Evolutionary conservation across 1,284 basidiomycete species (phyloP).

Genomic region (Ustilago curta): DNA sequence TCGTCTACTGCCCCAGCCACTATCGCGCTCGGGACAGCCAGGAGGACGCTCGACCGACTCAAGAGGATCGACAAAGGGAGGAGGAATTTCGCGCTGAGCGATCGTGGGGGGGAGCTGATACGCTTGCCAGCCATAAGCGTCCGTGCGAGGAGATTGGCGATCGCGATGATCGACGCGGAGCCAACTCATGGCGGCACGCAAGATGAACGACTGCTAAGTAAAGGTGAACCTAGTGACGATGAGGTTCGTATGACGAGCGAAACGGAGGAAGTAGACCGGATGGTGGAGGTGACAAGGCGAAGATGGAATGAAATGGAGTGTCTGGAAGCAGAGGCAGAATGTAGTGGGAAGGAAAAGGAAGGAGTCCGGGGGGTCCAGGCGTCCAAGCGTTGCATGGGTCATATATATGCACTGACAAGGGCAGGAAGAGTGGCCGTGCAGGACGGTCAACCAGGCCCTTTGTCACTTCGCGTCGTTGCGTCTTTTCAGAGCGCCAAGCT

Average conservation of each 20-base stretch:
- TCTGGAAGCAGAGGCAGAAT: not conserved
- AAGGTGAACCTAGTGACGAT: not conserved
- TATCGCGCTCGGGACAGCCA: conserved; percentile 8
- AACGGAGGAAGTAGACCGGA: not conserved
- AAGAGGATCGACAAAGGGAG: not conserved
- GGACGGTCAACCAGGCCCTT: not conserved
- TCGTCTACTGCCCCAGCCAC: conserved; percentile 9
- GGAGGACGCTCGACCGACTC: conserved; percentile 1
- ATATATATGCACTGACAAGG: too few species aligned
- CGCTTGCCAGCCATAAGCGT: not conserved
- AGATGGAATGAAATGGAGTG: not conserved
- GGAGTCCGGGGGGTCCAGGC: not conserved
- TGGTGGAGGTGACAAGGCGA: too few species aligned
- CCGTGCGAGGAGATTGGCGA: not conserved
- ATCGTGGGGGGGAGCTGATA: not conserved
- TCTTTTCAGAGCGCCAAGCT: too few species aligned
- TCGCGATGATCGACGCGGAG: not conserved
- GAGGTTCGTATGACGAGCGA: not conserved
- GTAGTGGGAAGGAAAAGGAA: not conserved
- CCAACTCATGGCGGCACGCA: not conserved
- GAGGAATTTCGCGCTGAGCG: not conserved
- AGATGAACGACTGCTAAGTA: not conserved
- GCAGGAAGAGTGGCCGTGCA: not conserved
- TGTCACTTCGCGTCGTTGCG: conserved; percentile 25
- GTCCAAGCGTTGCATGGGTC: not conserved